phyloP scores from a whole-genome alignment of 2,329 filamentous ascomycete species.

The Trichophyton rubrum region DNA sequence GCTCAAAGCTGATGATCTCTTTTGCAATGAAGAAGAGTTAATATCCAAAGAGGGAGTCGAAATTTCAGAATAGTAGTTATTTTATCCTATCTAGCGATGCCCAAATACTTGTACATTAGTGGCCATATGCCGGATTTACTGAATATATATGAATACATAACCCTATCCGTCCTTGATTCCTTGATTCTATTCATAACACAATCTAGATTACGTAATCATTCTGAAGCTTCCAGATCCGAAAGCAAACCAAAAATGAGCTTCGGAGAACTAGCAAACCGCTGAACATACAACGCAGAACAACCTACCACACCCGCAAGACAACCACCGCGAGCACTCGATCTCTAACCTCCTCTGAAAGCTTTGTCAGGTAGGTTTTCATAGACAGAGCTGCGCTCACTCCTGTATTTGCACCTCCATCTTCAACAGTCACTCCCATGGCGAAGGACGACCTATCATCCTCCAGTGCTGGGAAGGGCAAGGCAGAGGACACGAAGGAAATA shows the following conservation, averaged over 20 bases:
- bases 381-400: background rate
- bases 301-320: background rate
- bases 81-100: background rate
- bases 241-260: background rate
- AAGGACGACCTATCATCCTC: slow-evolving; percentile 76
- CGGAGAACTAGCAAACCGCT: background rate
- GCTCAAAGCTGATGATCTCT: slow-evolving; percentile 46
- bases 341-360: background rate
- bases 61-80: background rate
- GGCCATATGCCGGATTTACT: background rate
- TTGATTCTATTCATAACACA: background rate
- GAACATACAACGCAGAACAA: background rate
- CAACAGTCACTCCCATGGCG: slow-evolving; percentile 50
- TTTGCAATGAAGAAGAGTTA: slow-evolving; percentile 39
- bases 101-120: background rate
- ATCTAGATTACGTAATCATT: background rate
- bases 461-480: slow-evolving; percentile 97
- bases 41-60: background rate
- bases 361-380: background rate
- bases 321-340: background rate
- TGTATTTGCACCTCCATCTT: background rate
- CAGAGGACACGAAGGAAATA: slow-evolving; percentile 52
- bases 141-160: background rate
- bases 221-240: background rate
- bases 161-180: too few relatives aligned